phyloP scores from a whole-genome alignment of 805 yeast species.

The Saturnispora dispora region DNA sequence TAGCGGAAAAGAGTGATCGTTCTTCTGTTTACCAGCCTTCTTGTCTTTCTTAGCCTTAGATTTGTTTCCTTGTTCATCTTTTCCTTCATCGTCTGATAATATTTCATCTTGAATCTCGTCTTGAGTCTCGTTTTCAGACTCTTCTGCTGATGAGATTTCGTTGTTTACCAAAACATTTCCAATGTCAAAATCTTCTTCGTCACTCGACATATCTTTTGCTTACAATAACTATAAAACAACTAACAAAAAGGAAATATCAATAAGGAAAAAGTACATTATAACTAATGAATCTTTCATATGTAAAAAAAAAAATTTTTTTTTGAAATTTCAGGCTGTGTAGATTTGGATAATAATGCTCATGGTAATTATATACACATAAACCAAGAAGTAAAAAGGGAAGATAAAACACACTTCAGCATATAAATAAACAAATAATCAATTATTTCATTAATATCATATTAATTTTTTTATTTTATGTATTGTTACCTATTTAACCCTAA shows the following conservation, averaged over 20 bases:
- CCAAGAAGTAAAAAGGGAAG: neutral
- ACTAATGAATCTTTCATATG: neutral
- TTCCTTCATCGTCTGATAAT: slow-evolving; percentile 38
- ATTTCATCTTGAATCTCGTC: slow-evolving; percentile 44
- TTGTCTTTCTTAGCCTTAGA: slow-evolving; percentile 13
- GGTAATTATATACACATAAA: neutral
- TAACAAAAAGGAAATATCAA: slow-evolving; percentile 3
- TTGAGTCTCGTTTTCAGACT: slow-evolving; percentile 11
- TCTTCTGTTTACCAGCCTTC: neutral
- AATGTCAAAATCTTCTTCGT: slow-evolving; percentile 44
- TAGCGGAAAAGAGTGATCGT: slow-evolving; percentile 25
- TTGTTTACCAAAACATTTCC: slow-evolving; percentile 49
- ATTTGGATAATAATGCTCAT: neutral
- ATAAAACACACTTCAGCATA: neutral
- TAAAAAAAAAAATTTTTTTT: neutral
- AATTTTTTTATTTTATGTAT: neutral
- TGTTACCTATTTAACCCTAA: neutral
- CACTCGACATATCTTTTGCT: slow-evolving; percentile 9
- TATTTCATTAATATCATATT: neutral
- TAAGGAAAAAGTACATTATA: neutral
- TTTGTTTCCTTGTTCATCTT: slow-evolving; percentile 10
- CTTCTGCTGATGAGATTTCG: slow-evolving; percentile 15
- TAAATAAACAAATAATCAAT: neutral
- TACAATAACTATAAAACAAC: slow-evolving; percentile 10
- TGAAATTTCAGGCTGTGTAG: neutral